Conservation (phyloP, 176 grass and related monocot genomes). For the Musa beccarii region DNA sequence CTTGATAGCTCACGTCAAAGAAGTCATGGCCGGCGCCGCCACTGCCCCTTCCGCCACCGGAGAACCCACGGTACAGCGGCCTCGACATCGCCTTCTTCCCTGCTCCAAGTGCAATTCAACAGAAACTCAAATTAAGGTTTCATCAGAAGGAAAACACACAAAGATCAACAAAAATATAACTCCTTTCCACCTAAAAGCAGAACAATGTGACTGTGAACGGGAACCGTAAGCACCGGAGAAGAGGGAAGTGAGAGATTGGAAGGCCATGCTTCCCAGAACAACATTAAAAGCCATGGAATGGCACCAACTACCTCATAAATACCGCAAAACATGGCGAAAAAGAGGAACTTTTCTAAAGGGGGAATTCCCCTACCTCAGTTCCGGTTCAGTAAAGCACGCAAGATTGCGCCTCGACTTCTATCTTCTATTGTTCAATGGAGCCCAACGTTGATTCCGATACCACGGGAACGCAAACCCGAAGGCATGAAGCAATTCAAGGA, state of each 20-base stretch:
- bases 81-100: constrained; percentile 47
- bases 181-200: background rate
- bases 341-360: background rate
- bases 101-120: background rate
- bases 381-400: constrained; percentile 13
- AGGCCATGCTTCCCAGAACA: background rate
- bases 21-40: constrained; percentile 13
- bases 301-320: constrained; percentile 7
- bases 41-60: constrained; percentile 28
- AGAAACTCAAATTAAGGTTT: constrained; percentile 14
- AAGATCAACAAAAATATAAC: background rate
- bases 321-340: background rate
- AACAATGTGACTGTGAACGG: background rate
- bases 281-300: constrained; percentile 16
- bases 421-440: background rate
- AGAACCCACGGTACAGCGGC: constrained; percentile 69
- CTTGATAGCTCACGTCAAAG: constrained; percentile 32
- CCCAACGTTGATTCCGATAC: background rate
- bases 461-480: background rate
- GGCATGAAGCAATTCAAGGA: background rate
- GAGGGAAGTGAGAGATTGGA: background rate
- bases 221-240: background rate
- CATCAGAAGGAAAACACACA: constrained; percentile 3
- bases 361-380: background rate
- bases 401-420: background rate